Evolutionary conservation across 169 alveolate species (phyloP).

Genomic region (Amoebophrya sp.): DNA sequence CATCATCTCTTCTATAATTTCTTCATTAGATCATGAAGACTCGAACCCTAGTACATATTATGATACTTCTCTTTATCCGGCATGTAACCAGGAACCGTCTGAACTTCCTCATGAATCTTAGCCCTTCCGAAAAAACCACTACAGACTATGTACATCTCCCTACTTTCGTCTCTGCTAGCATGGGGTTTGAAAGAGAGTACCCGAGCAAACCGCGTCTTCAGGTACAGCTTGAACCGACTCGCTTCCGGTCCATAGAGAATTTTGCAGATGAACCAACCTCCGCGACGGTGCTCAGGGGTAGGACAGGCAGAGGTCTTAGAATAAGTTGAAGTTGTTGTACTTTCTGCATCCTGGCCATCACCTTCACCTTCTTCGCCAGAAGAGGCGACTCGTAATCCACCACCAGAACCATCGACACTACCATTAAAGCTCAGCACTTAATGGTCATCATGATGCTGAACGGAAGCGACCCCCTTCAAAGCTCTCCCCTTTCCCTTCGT

Average conservation of each 20-base stretch:
- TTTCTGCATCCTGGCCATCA: too few relatives aligned
- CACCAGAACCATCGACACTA: too few relatives aligned
- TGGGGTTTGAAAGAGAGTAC: conserved; percentile 52
- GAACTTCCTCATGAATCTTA: conserved; percentile 44
- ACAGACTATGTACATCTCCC: conserved; percentile 54
- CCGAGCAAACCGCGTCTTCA: conserved; percentile 40
- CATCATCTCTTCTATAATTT: too few relatives aligned
- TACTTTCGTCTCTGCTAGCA: conserved; percentile 50
- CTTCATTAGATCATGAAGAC: too few relatives aligned
- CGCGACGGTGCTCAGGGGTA: too few relatives aligned
- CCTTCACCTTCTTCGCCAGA: too few relatives aligned
- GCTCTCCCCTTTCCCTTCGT: too few relatives aligned
- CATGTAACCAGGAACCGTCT: not conserved
- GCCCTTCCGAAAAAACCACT: conserved; percentile 45
- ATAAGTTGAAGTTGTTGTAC: too few relatives aligned
- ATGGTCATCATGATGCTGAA: too few relatives aligned
- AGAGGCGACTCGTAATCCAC: too few relatives aligned
- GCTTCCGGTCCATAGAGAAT: conserved; percentile 51
- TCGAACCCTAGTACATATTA: not conserved
- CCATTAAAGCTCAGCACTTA: not conserved
- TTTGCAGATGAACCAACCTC: conserved; percentile 49
- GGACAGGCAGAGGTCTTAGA: too few relatives aligned
- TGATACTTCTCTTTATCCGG: not conserved
- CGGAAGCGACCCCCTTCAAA: too few relatives aligned
- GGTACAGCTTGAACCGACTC: conserved; percentile 44